These are phyloP conservation scores for Narthecium ossifragum DNA, from an alignment of 106 monocot genomes.

Conservation along the genomic window DNA sequence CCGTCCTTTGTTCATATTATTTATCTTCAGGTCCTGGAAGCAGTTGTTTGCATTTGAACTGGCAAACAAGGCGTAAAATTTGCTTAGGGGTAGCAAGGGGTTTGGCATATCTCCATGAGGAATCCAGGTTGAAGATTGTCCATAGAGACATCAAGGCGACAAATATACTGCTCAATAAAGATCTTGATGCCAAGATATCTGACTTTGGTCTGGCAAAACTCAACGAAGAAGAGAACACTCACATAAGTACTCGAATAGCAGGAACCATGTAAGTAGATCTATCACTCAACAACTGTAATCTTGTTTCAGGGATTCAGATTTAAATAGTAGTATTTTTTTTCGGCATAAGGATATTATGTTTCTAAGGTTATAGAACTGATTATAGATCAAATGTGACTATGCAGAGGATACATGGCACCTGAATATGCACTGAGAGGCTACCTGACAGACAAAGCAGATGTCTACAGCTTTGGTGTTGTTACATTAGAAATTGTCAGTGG, in stretches of 20 bases:
- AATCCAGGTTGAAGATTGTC: slow-evolving; percentile 23
- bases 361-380: too few relatives aligned
- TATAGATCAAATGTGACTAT: neutral
- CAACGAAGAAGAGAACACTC: slow-evolving; percentile 9
- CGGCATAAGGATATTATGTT: too few relatives aligned
- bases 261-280: slow-evolving; percentile 23
- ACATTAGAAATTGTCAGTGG: slow-evolving; percentile 20
- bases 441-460: slow-evolving; percentile 29
- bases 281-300: too few relatives aligned
- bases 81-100: slow-evolving; percentile 27
- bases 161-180: slow-evolving; percentile 28
- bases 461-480: slow-evolving; percentile 21
- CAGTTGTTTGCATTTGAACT: slow-evolving; percentile 12
- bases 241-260: slow-evolving; percentile 32
- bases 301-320: too few relatives aligned
- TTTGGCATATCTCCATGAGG: slow-evolving; percentile 28
- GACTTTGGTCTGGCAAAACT: slow-evolving; percentile 39
- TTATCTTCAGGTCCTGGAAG: slow-evolving; percentile 1
- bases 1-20: neutral
- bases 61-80: slow-evolving; percentile 25
- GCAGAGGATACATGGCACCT: slow-evolving; percentile 31
- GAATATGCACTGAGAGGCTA: slow-evolving; percentile 32
- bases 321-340: too few relatives aligned
- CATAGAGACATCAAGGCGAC: slow-evolving; percentile 36
- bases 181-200: slow-evolving; percentile 33